Evolutionary conservation across 73 alveolate species (phyloP).

Genomic region (Paramecium pentaurelia): DNA sequence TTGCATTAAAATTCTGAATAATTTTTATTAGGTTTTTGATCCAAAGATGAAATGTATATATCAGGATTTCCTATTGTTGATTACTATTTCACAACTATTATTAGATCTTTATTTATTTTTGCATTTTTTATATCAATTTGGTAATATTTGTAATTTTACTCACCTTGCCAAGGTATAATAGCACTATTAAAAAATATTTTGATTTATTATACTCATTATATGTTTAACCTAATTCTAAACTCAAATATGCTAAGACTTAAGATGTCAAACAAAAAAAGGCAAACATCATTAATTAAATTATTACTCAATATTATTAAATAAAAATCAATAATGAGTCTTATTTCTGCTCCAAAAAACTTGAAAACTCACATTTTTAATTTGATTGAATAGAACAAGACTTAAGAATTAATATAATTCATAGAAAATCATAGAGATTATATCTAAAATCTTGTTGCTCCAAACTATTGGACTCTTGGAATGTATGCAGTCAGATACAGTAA

Average conservation of each 20-base stretch:
- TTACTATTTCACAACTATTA: not conserved
- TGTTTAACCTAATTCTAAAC: not conserved
- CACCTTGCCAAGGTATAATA: constrained; percentile 2
- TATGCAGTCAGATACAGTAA: constrained; percentile 43
- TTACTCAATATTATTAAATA: not conserved
- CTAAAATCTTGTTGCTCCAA: not conserved
- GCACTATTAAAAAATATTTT: not conserved
- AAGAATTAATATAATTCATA: constrained; percentile 8
- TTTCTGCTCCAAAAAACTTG: not conserved
- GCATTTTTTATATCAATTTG: not conserved
- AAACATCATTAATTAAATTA: not conserved
- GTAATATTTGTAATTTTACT: not conserved
- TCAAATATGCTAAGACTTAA: not conserved
- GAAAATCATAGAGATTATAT: constrained; percentile 20
- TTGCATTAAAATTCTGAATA: not conserved
- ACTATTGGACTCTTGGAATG: constrained; percentile 32
- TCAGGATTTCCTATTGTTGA: not conserved
- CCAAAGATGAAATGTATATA: not conserved
- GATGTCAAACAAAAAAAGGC: not conserved
- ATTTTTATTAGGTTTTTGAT: not conserved
- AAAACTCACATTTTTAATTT: constrained; percentile 27
- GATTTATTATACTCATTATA: not conserved
- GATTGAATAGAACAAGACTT: constrained; percentile 30
- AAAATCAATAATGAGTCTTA: not conserved
- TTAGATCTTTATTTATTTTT: not conserved